Conservation (phyloP, 2,329 filamentous ascomycete genomes). For the Sarocladium strictum region DNA sequence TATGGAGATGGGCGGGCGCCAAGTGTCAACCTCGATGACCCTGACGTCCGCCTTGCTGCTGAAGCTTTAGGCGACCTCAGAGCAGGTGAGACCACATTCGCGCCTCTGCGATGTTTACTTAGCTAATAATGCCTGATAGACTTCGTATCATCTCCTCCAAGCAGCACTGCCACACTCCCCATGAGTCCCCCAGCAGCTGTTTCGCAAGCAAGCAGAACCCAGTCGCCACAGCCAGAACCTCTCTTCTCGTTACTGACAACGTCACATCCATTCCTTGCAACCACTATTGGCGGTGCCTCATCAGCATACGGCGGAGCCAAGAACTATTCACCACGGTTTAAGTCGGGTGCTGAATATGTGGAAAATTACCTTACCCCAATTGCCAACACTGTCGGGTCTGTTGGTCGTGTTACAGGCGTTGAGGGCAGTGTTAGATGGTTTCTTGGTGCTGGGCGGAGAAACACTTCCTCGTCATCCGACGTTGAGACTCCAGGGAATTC, state of each 20-base stretch:
- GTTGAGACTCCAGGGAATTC: constrained; percentile 39
- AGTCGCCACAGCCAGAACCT: constrained; percentile 62
- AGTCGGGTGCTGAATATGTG: constrained; percentile 83
- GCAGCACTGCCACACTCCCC: constrained; percentile 35
- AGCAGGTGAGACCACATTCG: constrained; percentile 45
- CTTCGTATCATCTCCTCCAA: constrained; percentile 59
- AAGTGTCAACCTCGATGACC: constrained; percentile 57
- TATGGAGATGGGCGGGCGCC: constrained; percentile 37
- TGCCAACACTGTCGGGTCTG: constrained; percentile 77
- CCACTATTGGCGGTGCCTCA: constrained; percentile 76
- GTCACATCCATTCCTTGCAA: constrained; percentile 79
- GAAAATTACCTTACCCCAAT: constrained; percentile 84
- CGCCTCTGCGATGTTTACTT: constrained; percentile 21
- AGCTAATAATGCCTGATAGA: constrained; percentile 33
- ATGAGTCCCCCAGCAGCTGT: constrained; percentile 23
- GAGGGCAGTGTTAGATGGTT: constrained; percentile 85
- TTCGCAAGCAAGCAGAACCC: constrained; percentile 17
- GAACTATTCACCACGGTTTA: constrained; percentile 83
- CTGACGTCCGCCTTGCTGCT: constrained; percentile 63
- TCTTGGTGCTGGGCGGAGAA: constrained; percentile 54
- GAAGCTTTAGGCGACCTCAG: constrained; percentile 70
- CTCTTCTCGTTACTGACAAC: constrained; percentile 81
- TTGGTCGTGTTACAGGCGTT: constrained; percentile 79
- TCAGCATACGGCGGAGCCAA: constrained; percentile 84
- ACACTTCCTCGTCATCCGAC: constrained; percentile 40